phyloP scores from a whole-genome alignment of 441 rosid genomes.

The Kokia cookei region DNA sequence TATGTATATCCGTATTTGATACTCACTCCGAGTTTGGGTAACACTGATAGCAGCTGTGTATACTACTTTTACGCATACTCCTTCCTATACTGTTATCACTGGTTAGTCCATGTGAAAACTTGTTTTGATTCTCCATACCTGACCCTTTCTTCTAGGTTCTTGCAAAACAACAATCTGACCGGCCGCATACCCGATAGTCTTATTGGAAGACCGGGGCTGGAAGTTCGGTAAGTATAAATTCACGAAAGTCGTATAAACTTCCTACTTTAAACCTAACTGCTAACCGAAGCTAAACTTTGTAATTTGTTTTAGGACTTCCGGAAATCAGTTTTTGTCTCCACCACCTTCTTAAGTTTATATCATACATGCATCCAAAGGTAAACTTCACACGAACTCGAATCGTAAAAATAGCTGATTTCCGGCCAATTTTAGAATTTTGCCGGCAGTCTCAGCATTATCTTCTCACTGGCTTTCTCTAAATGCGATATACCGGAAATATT shows the following conservation, averaged over 20 bases:
- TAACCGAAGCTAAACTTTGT: slow-evolving; percentile 11
- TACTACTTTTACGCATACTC: neutral
- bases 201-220: slow-evolving; percentile 41
- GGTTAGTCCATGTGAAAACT: neutral
- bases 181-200: slow-evolving; percentile 60
- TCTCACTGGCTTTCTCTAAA: neutral
- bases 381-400: slow-evolving; percentile 12
- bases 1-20: neutral
- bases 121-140: slow-evolving; percentile 13
- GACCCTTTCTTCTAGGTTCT: slow-evolving; percentile 44
- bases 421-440: slow-evolving; percentile 1
- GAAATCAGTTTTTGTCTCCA: slow-evolving; percentile 45
- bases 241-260: neutral
- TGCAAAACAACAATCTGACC: slow-evolving; percentile 78
- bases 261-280: neutral
- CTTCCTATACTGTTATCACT: neutral
- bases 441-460: slow-evolving; percentile 1
- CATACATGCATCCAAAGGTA: neutral
- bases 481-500: slow-evolving; percentile 3
- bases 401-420: slow-evolving; percentile 11
- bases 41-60: neutral
- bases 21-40: neutral
- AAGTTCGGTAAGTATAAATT: slow-evolving; percentile 41
- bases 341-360: slow-evolving; percentile 35
- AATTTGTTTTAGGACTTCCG: slow-evolving; percentile 40